Evolutionary conservation across 768 basidiomycete genomes (phyloP).

Genomic region (Lactifluus pinguis): DNA sequence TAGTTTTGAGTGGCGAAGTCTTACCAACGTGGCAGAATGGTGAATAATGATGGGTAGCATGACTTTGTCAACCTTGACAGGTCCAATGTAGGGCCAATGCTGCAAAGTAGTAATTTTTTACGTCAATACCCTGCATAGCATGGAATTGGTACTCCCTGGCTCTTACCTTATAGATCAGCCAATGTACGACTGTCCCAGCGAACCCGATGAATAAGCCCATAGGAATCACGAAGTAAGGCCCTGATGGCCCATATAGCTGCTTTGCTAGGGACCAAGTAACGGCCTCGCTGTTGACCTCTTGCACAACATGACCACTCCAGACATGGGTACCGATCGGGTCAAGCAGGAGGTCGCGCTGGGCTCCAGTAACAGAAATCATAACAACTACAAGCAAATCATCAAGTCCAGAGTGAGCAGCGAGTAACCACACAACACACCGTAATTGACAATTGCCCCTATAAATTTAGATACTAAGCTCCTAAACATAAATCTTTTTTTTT

Average conservation of each 20-base stretch:
- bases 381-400: slow-evolving; percentile 33
- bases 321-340: slow-evolving; percentile 48
- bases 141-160: not conserved
- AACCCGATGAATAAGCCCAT: slow-evolving; percentile 46
- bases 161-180: slow-evolving; percentile 42
- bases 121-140: not conserved
- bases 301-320: slow-evolving; percentile 35
- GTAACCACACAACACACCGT: slow-evolving; percentile 19
- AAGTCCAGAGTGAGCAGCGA: slow-evolving; percentile 20
- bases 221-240: slow-evolving; percentile 50
- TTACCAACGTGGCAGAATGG: slow-evolving; percentile 30
- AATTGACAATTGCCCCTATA: slow-evolving; percentile 29
- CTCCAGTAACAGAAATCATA: slow-evolving; percentile 45
- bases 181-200: slow-evolving; percentile 43
- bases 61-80: slow-evolving; percentile 39
- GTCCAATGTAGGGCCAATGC: slow-evolving; percentile 49
- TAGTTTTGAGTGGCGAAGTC: not conserved
- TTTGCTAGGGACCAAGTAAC: slow-evolving; percentile 60
- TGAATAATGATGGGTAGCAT: slow-evolving; percentile 52
- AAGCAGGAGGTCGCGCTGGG: slow-evolving; percentile 46
- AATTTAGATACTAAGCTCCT: not conserved
- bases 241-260: slow-evolving; percentile 43
- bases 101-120: slow-evolving; percentile 21
- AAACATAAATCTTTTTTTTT: not conserved
- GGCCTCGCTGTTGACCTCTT: slow-evolving; percentile 47